Conservation (phyloP, 352 stramenopile species). For the Globisporangium camurandrum region DNA sequence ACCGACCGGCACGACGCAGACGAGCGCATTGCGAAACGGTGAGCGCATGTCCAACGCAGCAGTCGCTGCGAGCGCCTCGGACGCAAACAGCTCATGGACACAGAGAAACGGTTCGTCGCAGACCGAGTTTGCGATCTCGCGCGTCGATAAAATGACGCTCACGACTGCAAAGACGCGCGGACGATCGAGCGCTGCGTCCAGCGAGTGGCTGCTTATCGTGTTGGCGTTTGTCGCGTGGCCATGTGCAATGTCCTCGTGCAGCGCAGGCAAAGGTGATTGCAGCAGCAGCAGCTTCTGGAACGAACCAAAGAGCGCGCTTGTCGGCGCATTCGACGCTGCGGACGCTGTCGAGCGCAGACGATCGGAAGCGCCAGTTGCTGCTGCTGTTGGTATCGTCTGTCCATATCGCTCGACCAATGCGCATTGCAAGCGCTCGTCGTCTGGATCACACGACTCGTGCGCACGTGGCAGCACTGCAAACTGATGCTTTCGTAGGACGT, state of each 20-base stretch:
- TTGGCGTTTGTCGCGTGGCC: too few species aligned
- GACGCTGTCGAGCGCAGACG: too few species aligned
- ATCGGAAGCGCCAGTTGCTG: too few species aligned
- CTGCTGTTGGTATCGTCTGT: too few species aligned
- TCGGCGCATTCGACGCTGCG: too few species aligned
- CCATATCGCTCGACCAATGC: not conserved
- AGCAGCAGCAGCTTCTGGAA: conserved; percentile 26
- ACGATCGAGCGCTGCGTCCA: not conserved
- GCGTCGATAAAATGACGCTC: conserved; percentile 51
- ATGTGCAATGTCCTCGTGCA: too few species aligned
- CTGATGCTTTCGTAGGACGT: conserved; percentile 23
- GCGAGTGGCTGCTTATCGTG: not conserved
- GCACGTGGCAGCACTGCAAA: conserved; percentile 33
- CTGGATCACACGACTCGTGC: conserved; percentile 11
- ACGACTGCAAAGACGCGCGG: conserved; percentile 29
- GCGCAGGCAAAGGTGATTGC: conserved; percentile 5
- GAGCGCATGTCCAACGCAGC: conserved; percentile 25
- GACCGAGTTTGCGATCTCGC: conserved; percentile 26
- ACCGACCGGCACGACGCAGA: conserved; percentile 43
- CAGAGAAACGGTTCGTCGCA: conserved; percentile 45
- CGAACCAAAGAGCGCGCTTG: conserved; percentile 33
- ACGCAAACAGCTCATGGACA: conserved; percentile 35
- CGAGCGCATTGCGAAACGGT: conserved; percentile 36
- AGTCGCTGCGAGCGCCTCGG: conserved; percentile 40
- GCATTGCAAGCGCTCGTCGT: conserved; percentile 15